These are phyloP conservation scores for Agrostemma githago DNA, from an alignment of 148 eudicot genomes.

Conservation along the genomic window DNA sequence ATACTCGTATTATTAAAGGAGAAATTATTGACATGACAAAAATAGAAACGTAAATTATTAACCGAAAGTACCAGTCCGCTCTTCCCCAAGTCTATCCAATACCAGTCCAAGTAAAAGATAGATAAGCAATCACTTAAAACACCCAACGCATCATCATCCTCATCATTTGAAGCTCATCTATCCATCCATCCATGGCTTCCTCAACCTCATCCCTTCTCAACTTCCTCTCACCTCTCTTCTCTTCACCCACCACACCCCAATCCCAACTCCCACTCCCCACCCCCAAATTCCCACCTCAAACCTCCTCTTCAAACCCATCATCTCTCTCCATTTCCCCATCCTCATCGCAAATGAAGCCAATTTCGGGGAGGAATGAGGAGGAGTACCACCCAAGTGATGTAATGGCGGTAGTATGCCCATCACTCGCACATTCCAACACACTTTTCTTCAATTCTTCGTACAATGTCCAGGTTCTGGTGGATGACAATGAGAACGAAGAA, in stretches of 20 bases:
- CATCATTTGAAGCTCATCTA: not conserved
- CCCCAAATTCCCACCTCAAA: slow-evolving; percentile 24
- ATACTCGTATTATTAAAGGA: too few relatives aligned
- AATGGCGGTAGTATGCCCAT: slow-evolving; percentile 58
- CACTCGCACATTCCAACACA: slow-evolving; percentile 52
- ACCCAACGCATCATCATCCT: not conserved
- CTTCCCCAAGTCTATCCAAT: not conserved
- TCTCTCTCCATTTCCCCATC: slow-evolving; percentile 7
- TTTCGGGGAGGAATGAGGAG: slow-evolving; percentile 13
- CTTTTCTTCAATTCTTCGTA: slow-evolving; percentile 52
- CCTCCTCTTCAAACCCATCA: slow-evolving; percentile 23
- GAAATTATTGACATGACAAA: too few relatives aligned
- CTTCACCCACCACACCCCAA: slow-evolving; percentile 34
- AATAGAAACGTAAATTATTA: too few relatives aligned
- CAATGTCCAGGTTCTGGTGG: slow-evolving; percentile 82
- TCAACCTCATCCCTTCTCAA: slow-evolving; percentile 51
- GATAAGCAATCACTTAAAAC: not conserved
- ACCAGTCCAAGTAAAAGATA: not conserved
- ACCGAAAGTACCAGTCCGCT: not conserved
- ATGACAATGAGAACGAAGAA: slow-evolving; percentile 75
- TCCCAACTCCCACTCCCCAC: not conserved
- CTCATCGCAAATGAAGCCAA: slow-evolving; percentile 4
- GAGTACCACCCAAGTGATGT: slow-evolving; percentile 24
- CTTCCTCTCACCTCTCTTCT: slow-evolving; percentile 49
- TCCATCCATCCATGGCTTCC: slow-evolving; percentile 38